A percentile compares a stretch with the other conserved stretches of the same genome.
phyloP scores from a whole-genome alignment of 768 basidiomycete species.

The Hygrocybe punicea region DNA sequence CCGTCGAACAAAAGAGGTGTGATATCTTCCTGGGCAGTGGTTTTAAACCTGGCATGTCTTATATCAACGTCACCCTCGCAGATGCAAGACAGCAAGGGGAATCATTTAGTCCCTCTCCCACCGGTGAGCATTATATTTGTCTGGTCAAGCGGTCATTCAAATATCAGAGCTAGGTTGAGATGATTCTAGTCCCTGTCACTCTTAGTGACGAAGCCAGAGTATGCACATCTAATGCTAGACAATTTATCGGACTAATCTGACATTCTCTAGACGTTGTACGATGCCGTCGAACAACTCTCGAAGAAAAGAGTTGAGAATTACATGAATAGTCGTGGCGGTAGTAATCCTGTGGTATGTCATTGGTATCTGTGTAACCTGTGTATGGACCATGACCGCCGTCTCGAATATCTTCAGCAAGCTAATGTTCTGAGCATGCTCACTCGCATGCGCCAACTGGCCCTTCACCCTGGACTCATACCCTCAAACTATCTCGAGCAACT shows the following conservation, averaged over 20 bases:
- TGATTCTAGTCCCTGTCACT: constrained; percentile 68
- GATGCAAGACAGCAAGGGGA: constrained; percentile 83
- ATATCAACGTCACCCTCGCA: constrained; percentile 27
- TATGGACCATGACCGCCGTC: background rate
- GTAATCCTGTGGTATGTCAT: constrained; percentile 41
- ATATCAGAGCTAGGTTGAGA: constrained; percentile 55
- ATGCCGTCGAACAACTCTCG: constrained; percentile 62
- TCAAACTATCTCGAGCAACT: constrained; percentile 66
- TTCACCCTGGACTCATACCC: constrained; percentile 77
- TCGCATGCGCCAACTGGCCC: constrained; percentile 75
- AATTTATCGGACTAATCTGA: constrained; percentile 4
- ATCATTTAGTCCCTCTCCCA: constrained; percentile 70
- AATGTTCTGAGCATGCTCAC: constrained; percentile 82
- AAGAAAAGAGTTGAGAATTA: constrained; percentile 57
- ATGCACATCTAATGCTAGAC: constrained; percentile 16
- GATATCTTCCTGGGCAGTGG: background rate
- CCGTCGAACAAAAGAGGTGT: constrained; percentile 77
- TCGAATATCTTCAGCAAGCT: constrained; percentile 46
- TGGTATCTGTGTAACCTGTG: background rate
- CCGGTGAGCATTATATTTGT: constrained; percentile 39
- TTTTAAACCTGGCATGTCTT: background rate
- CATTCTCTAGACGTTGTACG: constrained; percentile 53
- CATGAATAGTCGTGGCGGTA: constrained; percentile 42
- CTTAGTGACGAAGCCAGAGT: constrained; percentile 65
- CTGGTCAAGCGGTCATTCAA: background rate